Base-by-base conservation (phyloP, 371 early-diverging fungal species). In the Mortierella sp. region DNA sequence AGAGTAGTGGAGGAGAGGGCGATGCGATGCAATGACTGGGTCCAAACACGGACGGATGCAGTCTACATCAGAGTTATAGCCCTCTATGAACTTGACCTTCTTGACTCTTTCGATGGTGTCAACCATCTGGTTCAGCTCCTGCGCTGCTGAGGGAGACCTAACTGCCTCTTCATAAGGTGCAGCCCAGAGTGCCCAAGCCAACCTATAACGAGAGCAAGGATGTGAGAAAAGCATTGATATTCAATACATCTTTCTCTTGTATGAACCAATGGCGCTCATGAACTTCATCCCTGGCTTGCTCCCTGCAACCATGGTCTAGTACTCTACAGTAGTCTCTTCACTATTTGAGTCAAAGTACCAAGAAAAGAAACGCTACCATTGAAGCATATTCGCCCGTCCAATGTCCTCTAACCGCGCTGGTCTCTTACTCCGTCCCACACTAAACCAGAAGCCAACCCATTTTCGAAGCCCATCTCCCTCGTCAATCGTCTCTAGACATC, bases 1-100 rank as follows among this genome's bases (percentile, higher is more conserved):
- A 9, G 71, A 37, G 58, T 92, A 92, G 43, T 90, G 82, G 6
- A 81, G 61, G 30, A 90, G 79, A 2, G 92, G 90, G 24, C 90
- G 84, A 49, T 87, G 87, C 56, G 84, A 80, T 19, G 92, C 90
- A 30, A 85, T 79, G 24, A 92, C 84, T 2, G 89, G 87, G 56
- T 92, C 90, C 31, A 88, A 78, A 31, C 73, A 87, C 15, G 90
- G 67, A 1, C 87, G 84, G 56, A 86, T 81, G 8, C 88, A 81
- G 21, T 78, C 60, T 19, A 89, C 56, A n/a, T 86, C 76, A 28
- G 82, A 84, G 68, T 89, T 86, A 51, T 83, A 86, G 2, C 89
- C 90, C 5, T 72, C 64, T 42, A 72, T 59, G 41, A 91, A 82
- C 27, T 81, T 47, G 26, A 87, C 50, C 34, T 79, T 63, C 30